A percentile compares a stretch with the other conserved stretches of the same genome.
These are phyloP conservation scores for Thyridium curvatum DNA, from an alignment of 2,329 filamentous ascomycete species.

Conservation along the genomic window DNA sequence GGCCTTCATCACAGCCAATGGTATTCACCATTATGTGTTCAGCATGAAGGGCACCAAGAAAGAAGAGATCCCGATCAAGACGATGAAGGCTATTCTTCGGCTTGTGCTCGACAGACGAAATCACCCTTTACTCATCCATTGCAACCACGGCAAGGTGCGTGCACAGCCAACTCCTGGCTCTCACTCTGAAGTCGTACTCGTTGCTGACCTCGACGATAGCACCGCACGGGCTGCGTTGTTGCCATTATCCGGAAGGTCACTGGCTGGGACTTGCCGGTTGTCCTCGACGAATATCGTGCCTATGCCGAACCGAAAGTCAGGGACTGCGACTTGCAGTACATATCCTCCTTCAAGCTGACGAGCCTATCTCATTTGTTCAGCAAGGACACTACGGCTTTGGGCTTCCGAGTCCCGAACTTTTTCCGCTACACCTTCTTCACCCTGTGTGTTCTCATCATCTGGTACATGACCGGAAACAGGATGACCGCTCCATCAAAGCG, in stretches of 20 bases:
- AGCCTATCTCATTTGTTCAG: slow-evolving; percentile 24
- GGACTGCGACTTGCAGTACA: slow-evolving; percentile 54
- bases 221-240: slow-evolving; percentile 86
- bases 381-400: slow-evolving; percentile 9
- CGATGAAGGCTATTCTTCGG: slow-evolving; percentile 65
- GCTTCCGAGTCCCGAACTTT: slow-evolving; percentile 27
- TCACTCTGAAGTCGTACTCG: not conserved
- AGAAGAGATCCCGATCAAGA: slow-evolving; percentile 56
- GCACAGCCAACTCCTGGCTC: not conserved
- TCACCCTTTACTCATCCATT: slow-evolving; percentile 80
- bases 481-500: slow-evolving; percentile 11
- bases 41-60: slow-evolving; percentile 88
- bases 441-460: slow-evolving; percentile 33
- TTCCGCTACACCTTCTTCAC: slow-evolving; percentile 36
- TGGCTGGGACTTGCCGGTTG: slow-evolving; percentile 55
- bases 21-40: slow-evolving; percentile 68
- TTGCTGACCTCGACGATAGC: slow-evolving; percentile 34
- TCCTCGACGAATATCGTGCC: slow-evolving; percentile 66
- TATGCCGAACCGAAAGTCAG: slow-evolving; percentile 58
- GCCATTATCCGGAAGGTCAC: slow-evolving; percentile 70
- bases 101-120: slow-evolving; percentile 67
- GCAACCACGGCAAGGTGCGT: slow-evolving; percentile 78
- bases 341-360: slow-evolving; percentile 41
- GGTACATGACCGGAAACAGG: slow-evolving; percentile 30
- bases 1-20: slow-evolving; percentile 57